These are phyloP conservation scores for Thozetella sp. DNA, from an alignment of 495 filamentous ascomycete species.

Conservation along the genomic window DNA sequence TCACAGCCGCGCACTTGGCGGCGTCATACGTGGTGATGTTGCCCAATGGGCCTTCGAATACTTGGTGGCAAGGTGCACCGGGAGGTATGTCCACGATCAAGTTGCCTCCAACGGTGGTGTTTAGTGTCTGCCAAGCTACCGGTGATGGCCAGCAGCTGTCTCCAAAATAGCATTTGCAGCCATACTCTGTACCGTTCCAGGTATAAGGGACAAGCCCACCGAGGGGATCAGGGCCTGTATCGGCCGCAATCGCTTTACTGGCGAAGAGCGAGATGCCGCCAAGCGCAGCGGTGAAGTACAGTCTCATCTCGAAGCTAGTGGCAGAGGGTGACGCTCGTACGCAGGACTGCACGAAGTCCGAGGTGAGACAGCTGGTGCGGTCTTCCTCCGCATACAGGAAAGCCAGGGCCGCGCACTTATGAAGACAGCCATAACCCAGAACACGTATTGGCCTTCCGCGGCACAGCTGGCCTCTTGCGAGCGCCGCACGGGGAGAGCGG, in stretches of 20 bases:
- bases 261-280: background rate
- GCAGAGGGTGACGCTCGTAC: background rate
- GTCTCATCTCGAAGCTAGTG: background rate
- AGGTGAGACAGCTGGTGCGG: no score
- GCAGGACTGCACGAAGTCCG: background rate
- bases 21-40: constrained; percentile 37
- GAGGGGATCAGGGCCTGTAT: background rate
- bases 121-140: constrained; percentile 30
- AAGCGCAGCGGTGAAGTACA: background rate
- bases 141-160: constrained; percentile 43
- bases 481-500: background rate
- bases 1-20: constrained; percentile 30
- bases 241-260: background rate
- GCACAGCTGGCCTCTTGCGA: no score
- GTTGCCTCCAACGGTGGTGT: constrained; percentile 38
- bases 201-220: constrained; percentile 20
- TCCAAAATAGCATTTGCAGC: constrained; percentile 43
- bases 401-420: no score
- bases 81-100: constrained; percentile 36
- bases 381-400: no score
- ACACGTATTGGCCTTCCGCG: no score
- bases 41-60: constrained; percentile 37
- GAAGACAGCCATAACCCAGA: no score
- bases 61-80: constrained; percentile 39
- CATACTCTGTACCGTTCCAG: constrained; percentile 31